A percentile compares a stretch with the other conserved stretches of the same genome.
Conservation (phyloP, 139 green algal genomes). For the Pleodorina starrii region DNA sequence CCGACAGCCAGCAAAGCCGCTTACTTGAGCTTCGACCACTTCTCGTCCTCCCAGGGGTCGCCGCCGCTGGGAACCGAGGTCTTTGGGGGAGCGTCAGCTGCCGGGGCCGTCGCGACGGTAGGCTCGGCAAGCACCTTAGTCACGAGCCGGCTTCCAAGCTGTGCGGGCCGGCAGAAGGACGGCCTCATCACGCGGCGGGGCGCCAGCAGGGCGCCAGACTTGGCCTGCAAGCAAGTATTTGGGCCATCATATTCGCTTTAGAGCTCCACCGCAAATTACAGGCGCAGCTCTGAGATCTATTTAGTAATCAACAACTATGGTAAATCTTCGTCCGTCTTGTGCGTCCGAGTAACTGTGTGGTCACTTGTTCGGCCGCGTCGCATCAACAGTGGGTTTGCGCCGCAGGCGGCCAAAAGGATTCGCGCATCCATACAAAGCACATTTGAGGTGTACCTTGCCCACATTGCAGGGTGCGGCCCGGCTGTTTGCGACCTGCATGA, state of each 20-base stretch:
- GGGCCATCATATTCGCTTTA: no score
- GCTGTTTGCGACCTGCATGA: neutral
- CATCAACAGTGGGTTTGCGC: no score
- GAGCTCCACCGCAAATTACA: no score
- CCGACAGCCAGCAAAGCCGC: no score
- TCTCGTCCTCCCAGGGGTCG: conserved; percentile 78
- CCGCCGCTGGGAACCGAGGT: conserved; percentile 34
- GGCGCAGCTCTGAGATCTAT: no score
- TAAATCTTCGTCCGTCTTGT: no score
- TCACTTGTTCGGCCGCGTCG: no score
- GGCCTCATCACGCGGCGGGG: neutral
- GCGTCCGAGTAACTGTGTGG: no score
- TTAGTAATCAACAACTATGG: no score
- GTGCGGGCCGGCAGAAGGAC: neutral
- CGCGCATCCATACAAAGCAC: no score
- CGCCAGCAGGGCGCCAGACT: neutral
- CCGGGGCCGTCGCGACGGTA: neutral
- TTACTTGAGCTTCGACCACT: conserved; percentile 71
- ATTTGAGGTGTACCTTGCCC: neutral
- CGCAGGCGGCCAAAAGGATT: no score
- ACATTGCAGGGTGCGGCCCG: neutral
- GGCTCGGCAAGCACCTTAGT: neutral
- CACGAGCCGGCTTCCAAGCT: neutral
- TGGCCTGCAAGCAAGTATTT: neutral
- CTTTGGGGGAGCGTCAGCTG: neutral